phyloP scores from a whole-genome alignment of 2,329 filamentous ascomycete species.

The Aspergillus novoparasiticus region DNA sequence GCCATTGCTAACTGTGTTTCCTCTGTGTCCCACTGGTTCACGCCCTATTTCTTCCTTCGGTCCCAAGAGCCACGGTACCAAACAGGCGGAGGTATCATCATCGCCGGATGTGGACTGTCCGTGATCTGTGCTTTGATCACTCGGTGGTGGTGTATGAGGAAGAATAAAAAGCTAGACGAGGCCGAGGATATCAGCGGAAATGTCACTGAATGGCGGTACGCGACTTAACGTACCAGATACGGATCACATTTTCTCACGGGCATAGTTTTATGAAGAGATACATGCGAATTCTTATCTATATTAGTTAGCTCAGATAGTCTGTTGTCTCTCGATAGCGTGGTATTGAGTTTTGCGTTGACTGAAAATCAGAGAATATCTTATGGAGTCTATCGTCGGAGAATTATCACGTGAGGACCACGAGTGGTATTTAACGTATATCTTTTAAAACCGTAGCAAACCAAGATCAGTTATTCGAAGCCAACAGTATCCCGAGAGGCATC shows the following conservation, averaged over 20 bases:
- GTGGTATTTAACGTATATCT: background rate
- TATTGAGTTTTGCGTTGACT: background rate
- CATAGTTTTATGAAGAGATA: background rate
- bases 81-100: background rate
- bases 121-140: background rate
- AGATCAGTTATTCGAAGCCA: background rate
- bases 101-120: background rate
- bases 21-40: constrained; percentile 9
- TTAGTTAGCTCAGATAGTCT: background rate
- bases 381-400: background rate
- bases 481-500: background rate
- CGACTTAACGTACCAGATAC: background rate
- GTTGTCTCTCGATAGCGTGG: background rate
- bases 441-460: background rate
- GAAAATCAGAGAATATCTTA: background rate
- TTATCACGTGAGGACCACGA: background rate
- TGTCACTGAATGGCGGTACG: background rate
- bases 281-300: background rate
- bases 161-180: background rate
- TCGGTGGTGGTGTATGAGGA: background rate
- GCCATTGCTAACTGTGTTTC: constrained; percentile 18
- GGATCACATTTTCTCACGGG: background rate
- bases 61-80: background rate
- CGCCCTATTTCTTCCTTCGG: background rate
- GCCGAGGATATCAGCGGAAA: background rate